Evolutionary conservation across 805 yeast species (phyloP).

Genomic region (Metschnikowia shivogae): DNA sequence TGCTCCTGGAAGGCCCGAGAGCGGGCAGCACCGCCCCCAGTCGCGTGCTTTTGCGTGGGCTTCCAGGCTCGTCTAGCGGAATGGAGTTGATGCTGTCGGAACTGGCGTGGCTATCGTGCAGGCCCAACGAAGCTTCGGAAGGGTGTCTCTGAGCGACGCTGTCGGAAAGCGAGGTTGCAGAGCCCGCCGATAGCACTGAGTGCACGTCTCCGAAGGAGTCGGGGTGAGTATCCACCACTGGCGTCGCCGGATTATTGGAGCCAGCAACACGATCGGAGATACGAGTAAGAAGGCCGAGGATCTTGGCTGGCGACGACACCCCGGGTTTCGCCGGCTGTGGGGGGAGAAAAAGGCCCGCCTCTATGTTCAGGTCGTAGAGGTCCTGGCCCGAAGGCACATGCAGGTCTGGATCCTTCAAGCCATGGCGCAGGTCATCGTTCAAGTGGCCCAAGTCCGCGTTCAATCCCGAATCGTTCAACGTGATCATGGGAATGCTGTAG

Average conservation of each 20-base stretch:
- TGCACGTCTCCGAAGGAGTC: neutral
- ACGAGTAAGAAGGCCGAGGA: slow-evolving; percentile 12
- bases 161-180: neutral
- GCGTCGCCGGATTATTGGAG: slow-evolving; percentile 12
- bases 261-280: slow-evolving; percentile 17
- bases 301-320: slow-evolving; percentile 12
- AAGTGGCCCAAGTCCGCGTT: neutral
- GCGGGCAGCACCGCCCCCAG: slow-evolving; percentile 12
- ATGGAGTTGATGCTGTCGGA: slow-evolving; percentile 5
- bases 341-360: slow-evolving; percentile 6
- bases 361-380: slow-evolving; percentile 7
- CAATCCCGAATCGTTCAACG: slow-evolving; percentile 6
- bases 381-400: neutral
- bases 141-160: neutral
- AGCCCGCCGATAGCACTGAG: neutral
- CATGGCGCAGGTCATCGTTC: neutral
- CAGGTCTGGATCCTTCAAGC: neutral
- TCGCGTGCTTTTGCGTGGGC: neutral
- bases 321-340: neutral
- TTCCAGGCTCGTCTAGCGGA: neutral
- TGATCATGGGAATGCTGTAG: slow-evolving; percentile 17
- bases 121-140: neutral
- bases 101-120: neutral
- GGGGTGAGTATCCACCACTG: slow-evolving; percentile 7
- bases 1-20: neutral